Evolutionary conservation across 2,329 filamentous ascomycete species (phyloP), one percentile per base, ranked within the genome.

Genomic region (Corinectria fuckeliana): DNA sequence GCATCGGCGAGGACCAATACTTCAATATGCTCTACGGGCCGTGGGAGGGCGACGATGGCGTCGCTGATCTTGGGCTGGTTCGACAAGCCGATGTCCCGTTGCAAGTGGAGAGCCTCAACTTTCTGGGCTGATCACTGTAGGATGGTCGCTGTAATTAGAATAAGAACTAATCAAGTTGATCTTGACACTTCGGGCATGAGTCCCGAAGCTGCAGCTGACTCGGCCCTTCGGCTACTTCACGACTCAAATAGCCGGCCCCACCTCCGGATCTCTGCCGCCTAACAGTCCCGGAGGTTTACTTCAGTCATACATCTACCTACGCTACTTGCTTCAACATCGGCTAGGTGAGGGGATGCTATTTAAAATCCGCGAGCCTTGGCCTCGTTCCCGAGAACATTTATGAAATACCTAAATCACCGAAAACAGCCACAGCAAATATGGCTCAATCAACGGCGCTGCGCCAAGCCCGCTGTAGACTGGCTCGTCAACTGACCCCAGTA

Each of bases 1-100:
- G 75, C 9, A 77, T 77, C 21, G 75, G 74, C 6, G 75, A 77
- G 26, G 75, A 76, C 30, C 74, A 75, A 34, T 76, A 77, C 50
- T 74, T 76, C 25, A 72, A 69, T 26, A 63, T 77, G 47, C 65
- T 75, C 21, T 75, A 72, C 16, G 70, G 71, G 2, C 69, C 73
- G 13, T 76, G 74, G 71, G 74, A 77, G 41, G 74, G 74, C 1
- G 74, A 76, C 34, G 72, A 76, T 50, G 70, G 71, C 1, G 55
- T 76, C 13, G 74, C 70, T 16, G 75, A 76, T 58, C 61, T 77
- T 42, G 68, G 73, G 2, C 28, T 75, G 16, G 75, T 77, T 13
- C 25, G 77, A 10, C 72, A 74, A 32, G 70, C 70, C 2, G 70
- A 75, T 10, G 72, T 71, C 5, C 68, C 70, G 3, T 68, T 71